Evolutionary conservation across 257 asterid species (phyloP).

Genomic region (Parsonsia alboflavescens): DNA sequence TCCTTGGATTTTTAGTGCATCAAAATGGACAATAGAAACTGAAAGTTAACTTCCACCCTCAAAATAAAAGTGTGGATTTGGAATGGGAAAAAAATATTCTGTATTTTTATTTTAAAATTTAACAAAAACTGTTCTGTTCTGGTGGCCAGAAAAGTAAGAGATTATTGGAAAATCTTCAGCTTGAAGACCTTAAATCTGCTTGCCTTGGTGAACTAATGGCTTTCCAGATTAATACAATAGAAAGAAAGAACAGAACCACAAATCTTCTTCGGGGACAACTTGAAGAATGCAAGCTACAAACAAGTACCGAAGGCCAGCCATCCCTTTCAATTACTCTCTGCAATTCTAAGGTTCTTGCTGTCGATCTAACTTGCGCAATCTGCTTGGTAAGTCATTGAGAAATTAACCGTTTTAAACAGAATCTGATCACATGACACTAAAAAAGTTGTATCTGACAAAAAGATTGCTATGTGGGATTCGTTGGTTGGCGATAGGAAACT

Average conservation of each 20-base stretch:
- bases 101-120: background rate
- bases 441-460: background rate
- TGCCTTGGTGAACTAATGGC: slow-evolving; percentile 26
- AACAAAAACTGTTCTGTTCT: background rate
- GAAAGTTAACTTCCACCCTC: background rate
- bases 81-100: background rate
- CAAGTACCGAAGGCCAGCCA: slow-evolving; percentile 4
- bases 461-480: too few species aligned
- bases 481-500: slow-evolving; percentile 11
- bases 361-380: slow-evolving; percentile 24
- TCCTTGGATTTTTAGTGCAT: background rate
- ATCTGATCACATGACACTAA: background rate
- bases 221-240: slow-evolving; percentile 4
- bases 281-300: slow-evolving; percentile 15
- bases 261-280: slow-evolving; percentile 8
- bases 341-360: slow-evolving; percentile 12
- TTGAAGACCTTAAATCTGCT: slow-evolving; percentile 14
- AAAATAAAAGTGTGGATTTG: background rate
- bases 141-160: background rate
- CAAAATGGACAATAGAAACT: background rate
- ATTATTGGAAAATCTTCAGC: slow-evolving; percentile 14
- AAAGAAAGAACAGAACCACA: slow-evolving; percentile 6
- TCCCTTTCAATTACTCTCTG: slow-evolving; percentile 8
- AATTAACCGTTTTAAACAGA: background rate
- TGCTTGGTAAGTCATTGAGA: slow-evolving; percentile 17